These are phyloP conservation scores for Asterochloris erici DNA, from an alignment of 139 green algal species.

Conservation along the genomic window DNA sequence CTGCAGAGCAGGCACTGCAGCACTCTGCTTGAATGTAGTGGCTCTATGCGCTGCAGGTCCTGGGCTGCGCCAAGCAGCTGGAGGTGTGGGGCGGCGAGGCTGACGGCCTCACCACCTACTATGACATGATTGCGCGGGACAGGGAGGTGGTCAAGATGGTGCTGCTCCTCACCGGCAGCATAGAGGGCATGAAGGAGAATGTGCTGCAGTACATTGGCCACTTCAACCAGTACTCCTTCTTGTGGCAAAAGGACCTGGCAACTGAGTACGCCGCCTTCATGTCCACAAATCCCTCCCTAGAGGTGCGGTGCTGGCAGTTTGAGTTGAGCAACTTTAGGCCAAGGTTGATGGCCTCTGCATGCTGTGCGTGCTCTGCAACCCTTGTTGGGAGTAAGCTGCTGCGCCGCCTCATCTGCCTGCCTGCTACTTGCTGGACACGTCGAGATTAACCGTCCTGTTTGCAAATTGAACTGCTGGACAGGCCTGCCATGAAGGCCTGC, in stretches of 20 bases:
- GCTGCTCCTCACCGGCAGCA: conserved; percentile 70
- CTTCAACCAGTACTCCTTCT: conserved; percentile 80
- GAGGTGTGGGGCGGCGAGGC: conserved; percentile 62
- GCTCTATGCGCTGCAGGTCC: conserved; percentile 24
- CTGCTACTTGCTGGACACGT: no score
- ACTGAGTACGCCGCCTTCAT: conserved; percentile 65
- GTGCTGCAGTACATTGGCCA: conserved; percentile 71
- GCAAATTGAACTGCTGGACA: no score
- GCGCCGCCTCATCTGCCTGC: no score
- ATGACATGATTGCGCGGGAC: conserved; percentile 77
- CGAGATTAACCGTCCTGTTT: no score
- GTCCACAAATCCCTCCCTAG: conserved; percentile 68
- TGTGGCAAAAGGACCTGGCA: conserved; percentile 83
- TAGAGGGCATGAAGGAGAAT: conserved; percentile 74
- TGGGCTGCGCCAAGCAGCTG: conserved; percentile 53
- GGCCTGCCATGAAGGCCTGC: no score
- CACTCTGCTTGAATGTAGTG: not conserved
- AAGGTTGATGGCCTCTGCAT: no score
- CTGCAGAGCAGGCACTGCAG: not conserved
- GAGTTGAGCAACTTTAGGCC: no score
- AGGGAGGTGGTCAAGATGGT: conserved; percentile 83
- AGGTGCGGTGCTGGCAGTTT: conserved; percentile 40
- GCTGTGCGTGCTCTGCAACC: no score
- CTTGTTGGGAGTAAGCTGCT: no score
- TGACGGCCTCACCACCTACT: conserved; percentile 52